Conservation (phyloP, 139 green algal genomes). For the Picochlorum sp. region DNA sequence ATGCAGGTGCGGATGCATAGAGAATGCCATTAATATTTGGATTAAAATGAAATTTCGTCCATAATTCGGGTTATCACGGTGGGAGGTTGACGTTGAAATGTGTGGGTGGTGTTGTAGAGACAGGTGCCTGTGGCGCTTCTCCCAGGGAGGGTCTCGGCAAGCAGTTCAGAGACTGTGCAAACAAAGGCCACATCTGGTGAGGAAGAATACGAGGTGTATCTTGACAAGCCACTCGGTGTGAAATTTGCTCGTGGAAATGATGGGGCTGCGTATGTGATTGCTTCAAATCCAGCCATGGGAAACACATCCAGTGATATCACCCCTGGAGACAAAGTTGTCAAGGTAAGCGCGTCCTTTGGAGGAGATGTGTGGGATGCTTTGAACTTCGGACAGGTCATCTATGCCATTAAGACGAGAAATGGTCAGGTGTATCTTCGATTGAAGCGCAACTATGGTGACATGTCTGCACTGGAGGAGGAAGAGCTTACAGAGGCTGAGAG, state of each 20-base stretch:
- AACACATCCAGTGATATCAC: constrained; percentile 52
- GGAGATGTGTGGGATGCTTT: constrained; percentile 89
- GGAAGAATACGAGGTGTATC: constrained; percentile 36
- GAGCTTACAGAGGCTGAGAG: constrained; percentile 51
- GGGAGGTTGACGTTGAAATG: too few relatives aligned
- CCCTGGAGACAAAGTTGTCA: constrained; percentile 80
- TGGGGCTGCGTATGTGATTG: constrained; percentile 74
- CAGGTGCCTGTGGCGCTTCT: too few relatives aligned
- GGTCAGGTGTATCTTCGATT: constrained; percentile 89
- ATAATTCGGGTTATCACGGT: too few relatives aligned
- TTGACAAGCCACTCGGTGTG: constrained; percentile 88
- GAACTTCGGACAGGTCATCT: constrained; percentile 96
- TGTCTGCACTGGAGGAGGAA: constrained; percentile 59
- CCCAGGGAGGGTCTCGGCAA: too few relatives aligned
- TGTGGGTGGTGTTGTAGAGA: too few relatives aligned
- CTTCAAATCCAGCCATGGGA: constrained; percentile 45
- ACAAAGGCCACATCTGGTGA: constrained; percentile 3
- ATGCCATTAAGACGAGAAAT: constrained; percentile 93
- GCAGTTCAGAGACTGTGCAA: neutral
- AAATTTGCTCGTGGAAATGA: constrained; percentile 85
- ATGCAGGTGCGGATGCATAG: too few relatives aligned
- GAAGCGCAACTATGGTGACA: constrained; percentile 76
- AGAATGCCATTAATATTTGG: too few relatives aligned
- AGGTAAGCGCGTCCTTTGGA: constrained; percentile 88
- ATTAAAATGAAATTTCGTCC: too few relatives aligned